These are phyloP conservation scores for Saprolegnia parasitica DNA, from an alignment of 352 stramenopile genomes.

Conservation along the genomic window DNA sequence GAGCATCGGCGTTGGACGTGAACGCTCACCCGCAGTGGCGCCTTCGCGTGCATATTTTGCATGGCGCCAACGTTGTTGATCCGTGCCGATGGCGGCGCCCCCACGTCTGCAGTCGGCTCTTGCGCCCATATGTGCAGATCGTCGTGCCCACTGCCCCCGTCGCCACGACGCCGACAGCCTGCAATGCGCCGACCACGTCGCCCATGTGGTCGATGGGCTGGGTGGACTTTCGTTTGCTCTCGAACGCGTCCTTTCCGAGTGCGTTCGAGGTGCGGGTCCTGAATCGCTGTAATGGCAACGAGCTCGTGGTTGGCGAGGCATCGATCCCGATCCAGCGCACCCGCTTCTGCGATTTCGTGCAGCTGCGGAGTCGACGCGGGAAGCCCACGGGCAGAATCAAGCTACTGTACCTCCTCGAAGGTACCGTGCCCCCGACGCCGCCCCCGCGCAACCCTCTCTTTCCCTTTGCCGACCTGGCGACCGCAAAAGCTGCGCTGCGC, in stretches of 20 bases:
- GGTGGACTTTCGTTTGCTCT: background rate
- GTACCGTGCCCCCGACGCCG: background rate
- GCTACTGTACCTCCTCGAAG: constrained; percentile 19
- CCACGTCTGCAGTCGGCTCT: constrained; percentile 16
- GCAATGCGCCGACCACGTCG: constrained; percentile 4
- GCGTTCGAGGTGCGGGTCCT: constrained; percentile 17
- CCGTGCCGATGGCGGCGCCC: constrained; percentile 16
- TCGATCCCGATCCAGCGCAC: background rate
- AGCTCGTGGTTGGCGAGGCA: constrained; percentile 6
- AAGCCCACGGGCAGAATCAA: constrained; percentile 27
- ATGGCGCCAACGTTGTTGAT: constrained; percentile 19
- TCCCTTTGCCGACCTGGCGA: background rate
- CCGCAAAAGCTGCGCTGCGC: background rate
- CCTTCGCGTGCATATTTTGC: constrained; percentile 19
- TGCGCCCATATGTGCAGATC: constrained; percentile 23
- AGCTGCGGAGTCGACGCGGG: constrained; percentile 4
- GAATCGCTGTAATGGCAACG: constrained; percentile 7
- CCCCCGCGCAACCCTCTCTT: background rate
- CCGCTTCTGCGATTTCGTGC: constrained; percentile 6
- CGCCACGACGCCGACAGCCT: background rate
- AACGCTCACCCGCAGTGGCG: constrained; percentile 1
- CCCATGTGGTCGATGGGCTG: constrained; percentile 27
- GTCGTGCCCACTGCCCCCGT: background rate
- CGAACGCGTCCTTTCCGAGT: background rate
- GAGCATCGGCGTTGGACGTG: background rate